Base-by-base conservation (phyloP, 768 basidiomycete species). In the Leucogyrophana mollusca region DNA sequence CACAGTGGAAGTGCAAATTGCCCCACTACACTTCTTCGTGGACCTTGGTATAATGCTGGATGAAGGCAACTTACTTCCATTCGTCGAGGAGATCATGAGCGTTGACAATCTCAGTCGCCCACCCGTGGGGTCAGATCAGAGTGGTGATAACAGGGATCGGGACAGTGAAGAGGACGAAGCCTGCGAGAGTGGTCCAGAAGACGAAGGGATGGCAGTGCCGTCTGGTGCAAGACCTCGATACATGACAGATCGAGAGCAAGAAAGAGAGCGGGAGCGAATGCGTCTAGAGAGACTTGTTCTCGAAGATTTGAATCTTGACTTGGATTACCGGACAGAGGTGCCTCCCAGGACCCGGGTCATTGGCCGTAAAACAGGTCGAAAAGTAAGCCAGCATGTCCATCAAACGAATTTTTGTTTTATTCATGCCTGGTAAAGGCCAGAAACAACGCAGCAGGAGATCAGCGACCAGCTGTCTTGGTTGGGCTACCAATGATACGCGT, bases 11-110 rank as follows among this genome's bases (percentile, higher is more conserved):
- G 40, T 81, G 24, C 68, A 75, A 22, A 56, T 80, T 7, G 69
- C 70, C 9, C 86, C 92, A 9, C 55, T 94, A 9, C 91, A 93
- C 56, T 34, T 87, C n/a, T 90, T 91, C 57, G 42, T 89, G 21
- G 90, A 94, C 60, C 67, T 90, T 37, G 75, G 65, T 25, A 60
- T 69, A 45, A 53, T 73, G 16, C 53, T 79, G 40, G 58, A 69
- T 48, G 53, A 67, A 54, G 56, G 49, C 41, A 70, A 62, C 49
- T 65, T 73, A 36, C 57, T 79, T 25, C 57, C 64, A 0, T 87
- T 86, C 51, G 32, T 85, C 34, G 70, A 79, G 8, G 73, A 77
- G 11, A 32, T 76, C 27, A 52, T 60, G n/a, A 59, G 51, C 1
- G 44, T 56, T 17, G 24, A 49, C 18, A 47, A 9, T 34, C 22